Conservation (phyloP, 257 asterid species). For the Solanum arcanum region DNA sequence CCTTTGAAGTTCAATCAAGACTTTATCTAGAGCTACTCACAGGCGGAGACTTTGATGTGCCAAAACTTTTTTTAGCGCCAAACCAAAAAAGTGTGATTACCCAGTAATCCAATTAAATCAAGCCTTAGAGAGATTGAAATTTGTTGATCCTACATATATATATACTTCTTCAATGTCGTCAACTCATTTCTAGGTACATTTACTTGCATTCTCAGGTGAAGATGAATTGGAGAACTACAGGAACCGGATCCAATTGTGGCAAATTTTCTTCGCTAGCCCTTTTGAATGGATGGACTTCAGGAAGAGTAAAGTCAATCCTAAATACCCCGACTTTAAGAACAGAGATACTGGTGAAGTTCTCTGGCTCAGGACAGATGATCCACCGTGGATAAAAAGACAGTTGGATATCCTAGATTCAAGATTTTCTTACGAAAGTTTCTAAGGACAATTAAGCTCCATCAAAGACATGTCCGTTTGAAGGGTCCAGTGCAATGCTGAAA, state of each 20-base stretch:
- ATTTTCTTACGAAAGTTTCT: conserved; percentile 3
- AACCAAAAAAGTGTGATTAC: neutral
- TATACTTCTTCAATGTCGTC: neutral
- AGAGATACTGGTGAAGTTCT: conserved; percentile 69
- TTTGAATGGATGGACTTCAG: conserved; percentile 74
- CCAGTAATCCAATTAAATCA: neutral
- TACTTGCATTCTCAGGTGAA: conserved; percentile 14
- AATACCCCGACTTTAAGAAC: conserved; percentile 63
- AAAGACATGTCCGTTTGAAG: neutral
- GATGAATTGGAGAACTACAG: conserved; percentile 24
- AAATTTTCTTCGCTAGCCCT: conserved; percentile 60
- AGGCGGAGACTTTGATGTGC: neutral
- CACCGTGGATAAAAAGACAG: conserved; percentile 73
- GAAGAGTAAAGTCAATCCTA: conserved; percentile 24
- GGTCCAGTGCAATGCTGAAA: neutral
- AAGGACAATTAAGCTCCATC: neutral
- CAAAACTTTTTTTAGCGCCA: neutral
- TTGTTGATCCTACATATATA: neutral
- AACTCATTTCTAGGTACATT: neutral
- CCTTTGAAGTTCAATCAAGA: neutral
- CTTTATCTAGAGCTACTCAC: neutral
- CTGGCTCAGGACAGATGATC: conserved; percentile 50
- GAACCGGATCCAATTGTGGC: conserved; percentile 69
- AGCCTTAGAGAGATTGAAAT: neutral
- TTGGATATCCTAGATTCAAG: conserved; percentile 50